phyloP scores from a whole-genome alignment of 1,284 basidiomycete genomes.

The Malassezia arunalokei region DNA sequence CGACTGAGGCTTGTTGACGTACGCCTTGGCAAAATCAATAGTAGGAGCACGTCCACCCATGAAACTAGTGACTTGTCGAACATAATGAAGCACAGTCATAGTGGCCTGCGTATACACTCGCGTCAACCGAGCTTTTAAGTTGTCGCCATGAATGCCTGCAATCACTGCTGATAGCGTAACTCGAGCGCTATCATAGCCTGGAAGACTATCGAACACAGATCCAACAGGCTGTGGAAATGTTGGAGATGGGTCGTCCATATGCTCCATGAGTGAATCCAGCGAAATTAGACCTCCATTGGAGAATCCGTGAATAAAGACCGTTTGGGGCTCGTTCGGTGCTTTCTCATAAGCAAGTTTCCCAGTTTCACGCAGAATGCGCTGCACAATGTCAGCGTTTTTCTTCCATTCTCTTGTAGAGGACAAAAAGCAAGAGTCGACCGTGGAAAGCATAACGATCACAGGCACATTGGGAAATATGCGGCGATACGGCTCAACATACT shows the following conservation, averaged over 20 bases:
- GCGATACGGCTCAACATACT: constrained; percentile 34
- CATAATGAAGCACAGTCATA: neutral
- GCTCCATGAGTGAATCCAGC: neutral
- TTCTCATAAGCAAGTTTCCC: neutral
- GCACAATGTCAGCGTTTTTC: neutral
- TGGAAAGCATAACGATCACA: constrained; percentile 31
- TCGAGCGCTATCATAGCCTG: neutral
- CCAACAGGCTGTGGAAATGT: neutral
- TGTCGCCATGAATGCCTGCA: neutral
- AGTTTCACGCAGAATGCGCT: neutral
- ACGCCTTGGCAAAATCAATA: neutral
- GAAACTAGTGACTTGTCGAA: neutral
- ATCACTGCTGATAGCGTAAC: neutral
- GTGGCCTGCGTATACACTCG: neutral
- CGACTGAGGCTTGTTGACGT: neutral
- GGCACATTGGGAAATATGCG: constrained; percentile 30
- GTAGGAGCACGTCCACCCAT: neutral
- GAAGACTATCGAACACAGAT: constrained; percentile 1
- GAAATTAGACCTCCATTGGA: constrained; percentile 11
- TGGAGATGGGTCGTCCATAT: neutral
- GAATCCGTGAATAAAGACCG: constrained; percentile 10
- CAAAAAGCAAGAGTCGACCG: neutral
- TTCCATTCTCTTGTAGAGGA: neutral
- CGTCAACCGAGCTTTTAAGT: neutral
- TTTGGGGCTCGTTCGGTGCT: neutral